Base-by-base conservation (phyloP, 257 asterid genomes). In the Perilla frutescens region DNA sequence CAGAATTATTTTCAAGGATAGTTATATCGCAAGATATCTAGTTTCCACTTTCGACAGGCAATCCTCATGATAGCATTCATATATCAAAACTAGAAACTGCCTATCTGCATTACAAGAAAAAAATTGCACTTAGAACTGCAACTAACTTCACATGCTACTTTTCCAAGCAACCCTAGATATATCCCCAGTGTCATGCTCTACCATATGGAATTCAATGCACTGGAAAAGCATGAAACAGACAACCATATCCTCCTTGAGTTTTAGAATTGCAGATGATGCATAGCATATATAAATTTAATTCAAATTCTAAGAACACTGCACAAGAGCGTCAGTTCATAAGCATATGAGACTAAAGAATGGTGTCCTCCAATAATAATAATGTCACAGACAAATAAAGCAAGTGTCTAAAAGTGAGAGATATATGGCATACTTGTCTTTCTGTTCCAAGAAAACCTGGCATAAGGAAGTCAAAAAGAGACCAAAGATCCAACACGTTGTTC, bases 361-460 rank as follows among this genome's bases (percentile, higher is more conserved):
- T 50, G 26, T 32, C 36, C 31, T 11, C 29, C 31, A 71, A 53
- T 44, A 14, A 45, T 44, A 15, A 48, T 37, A n/a, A 26, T 13
- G 34, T 7, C 70, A 61, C 10, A 13, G 44, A 73, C 54, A 73
- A 66, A 68, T 40, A 73, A 73, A 48, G 53, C 6, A 26, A n/a
- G n/a, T n/a, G n/a, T 29, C 37, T 1, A 62, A 67, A 43, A 61
- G 55, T 59, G 32, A n/a, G 63, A 75, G 76, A 43, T 60, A 72
- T 59, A 62, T 44, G 62, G 79, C 91, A 72, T 89, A 95, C 99
- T 79, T 95, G 99, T 92, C 97, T 90, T 78, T 95, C 99, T 7
- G 99, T 95, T 84, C 99, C 99, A 74, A 95, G 99, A 84, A 95
- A 95, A 74, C 99, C 99, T 32, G 99, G 99, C 98, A 95, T 95